A percentile compares a stretch with the other conserved stretches of the same genome.
Evolutionary conservation across 192 early-diverging fungal species (phyloP).

Genomic region (Umbelopsis sp.): DNA sequence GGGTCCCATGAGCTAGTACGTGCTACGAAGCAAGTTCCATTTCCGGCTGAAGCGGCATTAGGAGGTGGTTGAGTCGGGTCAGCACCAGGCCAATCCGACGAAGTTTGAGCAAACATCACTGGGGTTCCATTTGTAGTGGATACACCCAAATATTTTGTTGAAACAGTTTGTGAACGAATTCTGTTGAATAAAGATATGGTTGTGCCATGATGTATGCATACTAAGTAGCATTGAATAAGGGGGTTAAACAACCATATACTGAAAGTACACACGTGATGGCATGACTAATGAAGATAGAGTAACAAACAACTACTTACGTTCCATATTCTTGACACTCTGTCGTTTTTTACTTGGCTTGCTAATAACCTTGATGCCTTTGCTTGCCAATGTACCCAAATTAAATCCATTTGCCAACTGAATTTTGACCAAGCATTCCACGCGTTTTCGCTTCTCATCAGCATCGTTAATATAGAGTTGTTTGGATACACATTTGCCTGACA

Average conservation of each 20-base stretch:
- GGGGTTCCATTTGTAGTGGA: conserved; percentile 43
- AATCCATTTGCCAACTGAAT: conserved; percentile 67
- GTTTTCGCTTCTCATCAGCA: conserved; percentile 83
- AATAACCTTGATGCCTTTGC: conserved; percentile 85
- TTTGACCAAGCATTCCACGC: conserved; percentile 73
- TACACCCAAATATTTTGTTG: conserved; percentile 82
- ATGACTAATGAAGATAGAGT: conserved; percentile 11
- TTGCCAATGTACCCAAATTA: conserved; percentile 68
- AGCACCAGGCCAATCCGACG: conserved; percentile 16
- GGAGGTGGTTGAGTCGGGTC: conserved; percentile 23
- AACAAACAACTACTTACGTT: conserved; percentile 44
- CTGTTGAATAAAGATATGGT: conserved; percentile 90
- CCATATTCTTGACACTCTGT: conserved; percentile 82
- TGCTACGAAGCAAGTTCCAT: conserved; percentile 73
- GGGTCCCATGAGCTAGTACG: conserved; percentile 84
- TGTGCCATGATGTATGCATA: conserved; percentile 86
- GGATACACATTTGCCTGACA: conserved; percentile 76
- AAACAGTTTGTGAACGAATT: conserved; percentile 86
- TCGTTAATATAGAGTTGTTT: conserved; percentile 87
- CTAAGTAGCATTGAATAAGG: conserved; percentile 37
- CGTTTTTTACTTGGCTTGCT: conserved; percentile 92
- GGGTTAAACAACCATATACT: not conserved
- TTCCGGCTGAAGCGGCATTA: conserved; percentile 21
- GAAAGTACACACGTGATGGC: conserved; percentile 6
- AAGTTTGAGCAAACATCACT: conserved; percentile 21